Percentiles rank a stretch among this genome's conserved stretches.
Evolutionary conservation across 164 flowering plant genomes (phyloP).

Genomic region (Tinospora cordifolia): DNA sequence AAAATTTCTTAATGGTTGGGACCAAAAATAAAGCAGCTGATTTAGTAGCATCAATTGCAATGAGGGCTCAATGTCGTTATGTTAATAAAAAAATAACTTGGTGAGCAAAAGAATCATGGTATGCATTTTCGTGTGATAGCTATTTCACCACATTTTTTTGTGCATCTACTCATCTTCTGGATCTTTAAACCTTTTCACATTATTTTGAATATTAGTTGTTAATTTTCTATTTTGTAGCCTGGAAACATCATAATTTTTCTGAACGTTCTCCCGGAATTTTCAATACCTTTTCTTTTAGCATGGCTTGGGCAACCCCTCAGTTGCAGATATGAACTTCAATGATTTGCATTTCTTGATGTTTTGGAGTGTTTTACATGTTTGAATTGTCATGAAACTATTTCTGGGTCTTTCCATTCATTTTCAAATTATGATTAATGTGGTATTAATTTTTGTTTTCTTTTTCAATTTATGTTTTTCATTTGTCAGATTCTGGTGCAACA

Average conservation of each 20-base stretch:
- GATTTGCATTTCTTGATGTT: too few species aligned
- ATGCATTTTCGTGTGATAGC: too few species aligned
- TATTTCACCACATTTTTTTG: too few species aligned
- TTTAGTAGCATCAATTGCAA: too few species aligned
- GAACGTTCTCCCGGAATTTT: not conserved
- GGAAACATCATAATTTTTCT: not conserved
- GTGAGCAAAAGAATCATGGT: too few species aligned
- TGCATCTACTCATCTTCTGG: too few species aligned
- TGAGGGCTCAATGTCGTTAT: too few species aligned
- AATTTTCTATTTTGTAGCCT: not conserved
- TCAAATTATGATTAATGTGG: conserved; percentile 4
- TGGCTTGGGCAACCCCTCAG: too few species aligned
- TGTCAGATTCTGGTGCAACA: conserved; percentile 83
- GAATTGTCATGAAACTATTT: not conserved
- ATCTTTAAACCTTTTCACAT: not conserved
- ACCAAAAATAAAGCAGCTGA: too few species aligned
- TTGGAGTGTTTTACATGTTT: not conserved
- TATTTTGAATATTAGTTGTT: not conserved
- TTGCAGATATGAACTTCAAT: too few species aligned
- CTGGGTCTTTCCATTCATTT: not conserved
- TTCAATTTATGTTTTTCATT: not conserved
- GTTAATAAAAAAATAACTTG: too few species aligned
- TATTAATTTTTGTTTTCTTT: conserved; percentile 9
- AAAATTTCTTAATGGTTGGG: too few species aligned
- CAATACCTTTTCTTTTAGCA: not conserved